phyloP scores from a whole-genome alignment of 345 rosid genomes.

The Passiflora organensis region DNA sequence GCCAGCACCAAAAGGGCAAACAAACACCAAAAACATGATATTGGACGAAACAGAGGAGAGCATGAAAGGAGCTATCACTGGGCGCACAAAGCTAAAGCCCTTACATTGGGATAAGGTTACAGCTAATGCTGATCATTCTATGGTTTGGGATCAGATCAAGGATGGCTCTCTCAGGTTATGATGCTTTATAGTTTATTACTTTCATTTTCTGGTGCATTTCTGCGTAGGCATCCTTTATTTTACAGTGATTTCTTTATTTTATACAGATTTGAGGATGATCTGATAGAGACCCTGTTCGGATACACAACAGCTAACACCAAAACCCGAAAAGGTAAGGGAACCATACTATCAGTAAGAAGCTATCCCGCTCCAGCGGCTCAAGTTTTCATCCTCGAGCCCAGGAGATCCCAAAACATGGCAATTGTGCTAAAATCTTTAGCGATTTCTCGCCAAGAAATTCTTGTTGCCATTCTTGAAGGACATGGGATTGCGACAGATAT shows the following conservation, averaged over 20 bases:
- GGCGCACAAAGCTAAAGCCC: conserved; percentile 43
- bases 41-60: conserved; percentile 20
- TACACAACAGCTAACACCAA: conserved; percentile 21
- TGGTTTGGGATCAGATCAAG: conserved; percentile 63
- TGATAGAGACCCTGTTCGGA: conserved; percentile 45
- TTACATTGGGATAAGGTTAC: conserved; percentile 63
- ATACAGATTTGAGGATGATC: conserved; percentile 49
- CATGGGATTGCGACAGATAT: conserved; percentile 43
- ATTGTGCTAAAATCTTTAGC: conserved; percentile 51
- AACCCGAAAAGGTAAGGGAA: conserved; percentile 8
- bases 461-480: conserved; percentile 45
- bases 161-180: conserved; percentile 53
- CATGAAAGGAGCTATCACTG: conserved; percentile 21
- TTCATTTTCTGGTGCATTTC: background rate
- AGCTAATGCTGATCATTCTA: conserved; percentile 50
- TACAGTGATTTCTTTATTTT: conserved; percentile 7
- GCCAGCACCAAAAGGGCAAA: conserved; percentile 24
- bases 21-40: conserved; percentile 19
- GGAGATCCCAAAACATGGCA: conserved; percentile 53
- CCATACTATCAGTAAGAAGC: conserved; percentile 18
- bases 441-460: conserved; percentile 37
- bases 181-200: background rate
- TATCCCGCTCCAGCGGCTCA: conserved; percentile 25
- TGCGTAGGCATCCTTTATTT: background rate
- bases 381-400: conserved; percentile 44